Evolutionary conservation across 1,139 yeast species (phyloP), one percentile per base, ranked within the genome.

Genomic region (Hansenula lynferdii): DNA sequence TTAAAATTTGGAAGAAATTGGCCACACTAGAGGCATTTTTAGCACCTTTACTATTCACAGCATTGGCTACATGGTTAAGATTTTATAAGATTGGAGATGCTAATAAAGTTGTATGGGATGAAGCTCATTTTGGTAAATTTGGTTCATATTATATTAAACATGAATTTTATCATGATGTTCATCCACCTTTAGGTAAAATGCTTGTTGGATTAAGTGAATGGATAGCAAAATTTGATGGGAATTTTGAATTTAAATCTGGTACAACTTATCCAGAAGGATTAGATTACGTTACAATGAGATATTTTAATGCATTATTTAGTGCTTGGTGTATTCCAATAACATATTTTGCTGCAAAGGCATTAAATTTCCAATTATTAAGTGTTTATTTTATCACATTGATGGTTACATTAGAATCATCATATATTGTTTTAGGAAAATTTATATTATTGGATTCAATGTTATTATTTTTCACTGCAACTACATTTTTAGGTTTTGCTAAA

Each of bases 71-170:
- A 12, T 73, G 73, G 47, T 71, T 89, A 10, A 73, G 97, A 39
- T 68, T 86, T 33, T 75, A 81, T 52, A 69, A 70, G 26, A 84
- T 92, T 39, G 85, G 80, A 40, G 69, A 65, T 23, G 69, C 84
- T 28, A 64, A 74, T 38, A 62, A 68, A 29, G 97, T 94, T 10
- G 81, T 89, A 8, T 92, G 99, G 99, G 98, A 90, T 62, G 96
- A 87, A 58, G 96, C 96, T 8, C 96, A 86, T 66, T 85, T 85
- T 63, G 72, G 71, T 16, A 67, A 67, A 45, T 77, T 77, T 55
- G 85, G 83, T 6, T 72, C 81, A 3, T 67, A 76, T 47, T 82
- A 82, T 54, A 63, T 80, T 43, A 70, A 72, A 42, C 78, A 77
- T 49, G 85, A 80, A 48, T 77, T 77, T 53, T 82, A 82, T 55